A percentile compares a stretch with the other conserved stretches of the same genome.
Conservation (phyloP, 257 asterid species). For the Rehmannia glutinosa region DNA sequence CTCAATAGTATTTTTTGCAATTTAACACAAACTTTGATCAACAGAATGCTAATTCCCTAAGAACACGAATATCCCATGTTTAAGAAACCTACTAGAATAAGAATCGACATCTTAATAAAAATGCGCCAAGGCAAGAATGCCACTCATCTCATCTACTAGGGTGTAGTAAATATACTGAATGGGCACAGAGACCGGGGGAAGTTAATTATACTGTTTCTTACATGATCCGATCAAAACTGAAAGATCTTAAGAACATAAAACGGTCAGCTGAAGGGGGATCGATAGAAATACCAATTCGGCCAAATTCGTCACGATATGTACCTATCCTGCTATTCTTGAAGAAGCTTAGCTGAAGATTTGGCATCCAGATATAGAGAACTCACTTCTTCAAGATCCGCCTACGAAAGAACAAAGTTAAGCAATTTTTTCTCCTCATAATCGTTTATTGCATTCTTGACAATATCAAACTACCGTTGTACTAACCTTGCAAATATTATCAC, state of each 20-base stretch:
- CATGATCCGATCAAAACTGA: neutral
- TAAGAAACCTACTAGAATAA: too few species aligned
- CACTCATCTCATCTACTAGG: too few species aligned
- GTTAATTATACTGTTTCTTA: neutral
- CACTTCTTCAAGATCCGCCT: constrained; percentile 97
- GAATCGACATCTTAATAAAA: too few species aligned
- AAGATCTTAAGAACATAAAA: neutral
- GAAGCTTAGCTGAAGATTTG: constrained; percentile 81
- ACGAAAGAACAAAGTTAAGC: constrained; percentile 9
- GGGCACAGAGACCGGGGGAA: too few species aligned
- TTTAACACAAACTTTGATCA: too few species aligned
- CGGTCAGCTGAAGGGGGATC: neutral
- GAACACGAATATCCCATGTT: too few species aligned
- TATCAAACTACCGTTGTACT: neutral
- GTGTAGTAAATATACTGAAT: too few species aligned
- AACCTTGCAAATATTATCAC: constrained; percentile 93
- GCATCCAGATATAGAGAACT: constrained; percentile 75
- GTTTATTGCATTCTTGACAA: neutral
- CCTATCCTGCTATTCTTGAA: constrained; percentile 92
- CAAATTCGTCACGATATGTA: constrained; percentile 52
- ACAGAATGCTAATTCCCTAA: too few species aligned
- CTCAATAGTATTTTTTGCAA: too few species aligned
- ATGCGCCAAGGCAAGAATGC: too few species aligned
- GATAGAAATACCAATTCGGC: neutral
- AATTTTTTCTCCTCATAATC: neutral